Evolutionary conservation across 164 flowering plant species (phyloP).

Genomic region (Kalanchoe fedtschenkoi): DNA sequence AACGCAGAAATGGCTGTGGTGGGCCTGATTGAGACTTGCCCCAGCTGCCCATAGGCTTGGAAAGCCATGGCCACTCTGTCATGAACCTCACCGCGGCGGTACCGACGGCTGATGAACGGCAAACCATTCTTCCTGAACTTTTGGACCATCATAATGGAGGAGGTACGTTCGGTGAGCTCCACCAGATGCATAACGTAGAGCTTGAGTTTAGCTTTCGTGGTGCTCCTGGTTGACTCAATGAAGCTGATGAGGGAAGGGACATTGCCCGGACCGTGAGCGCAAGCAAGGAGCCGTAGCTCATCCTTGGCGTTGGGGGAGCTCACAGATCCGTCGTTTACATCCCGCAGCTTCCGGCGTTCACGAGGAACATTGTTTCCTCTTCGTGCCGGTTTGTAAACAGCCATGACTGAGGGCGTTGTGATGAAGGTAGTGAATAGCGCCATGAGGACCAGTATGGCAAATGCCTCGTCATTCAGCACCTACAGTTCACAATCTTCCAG

Average conservation of each 20-base stretch:
- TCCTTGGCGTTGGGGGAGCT: slow-evolving; percentile 5
- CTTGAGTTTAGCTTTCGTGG: slow-evolving; percentile 23
- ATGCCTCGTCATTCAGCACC: slow-evolving; percentile 65
- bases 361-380: neutral
- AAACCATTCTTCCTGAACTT: slow-evolving; percentile 39
- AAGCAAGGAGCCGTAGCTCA: slow-evolving; percentile 46
- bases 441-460: slow-evolving; percentile 74
- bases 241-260: slow-evolving; percentile 44
- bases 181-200: slow-evolving; percentile 56
- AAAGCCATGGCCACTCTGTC: slow-evolving; percentile 30
- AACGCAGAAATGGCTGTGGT: slow-evolving; percentile 47
- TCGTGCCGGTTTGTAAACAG: slow-evolving; percentile 48
- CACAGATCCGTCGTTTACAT: slow-evolving; percentile 10
- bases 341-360: slow-evolving; percentile 12
- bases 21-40: slow-evolving; percentile 42
- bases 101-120: slow-evolving; percentile 28
- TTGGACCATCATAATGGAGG: slow-evolving; percentile 55
- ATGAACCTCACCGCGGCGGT: slow-evolving; percentile 15
- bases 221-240: slow-evolving; percentile 36
- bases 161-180: slow-evolving; percentile 63
- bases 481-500: no score
- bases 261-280: slow-evolving; percentile 45
- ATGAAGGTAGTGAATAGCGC: slow-evolving; percentile 74
- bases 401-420: slow-evolving; percentile 61
- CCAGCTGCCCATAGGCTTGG: slow-evolving; percentile 29